Conservation (phyloP, 225 moss, liverwort and hornwort species). For the Lunularia cruciata region DNA sequence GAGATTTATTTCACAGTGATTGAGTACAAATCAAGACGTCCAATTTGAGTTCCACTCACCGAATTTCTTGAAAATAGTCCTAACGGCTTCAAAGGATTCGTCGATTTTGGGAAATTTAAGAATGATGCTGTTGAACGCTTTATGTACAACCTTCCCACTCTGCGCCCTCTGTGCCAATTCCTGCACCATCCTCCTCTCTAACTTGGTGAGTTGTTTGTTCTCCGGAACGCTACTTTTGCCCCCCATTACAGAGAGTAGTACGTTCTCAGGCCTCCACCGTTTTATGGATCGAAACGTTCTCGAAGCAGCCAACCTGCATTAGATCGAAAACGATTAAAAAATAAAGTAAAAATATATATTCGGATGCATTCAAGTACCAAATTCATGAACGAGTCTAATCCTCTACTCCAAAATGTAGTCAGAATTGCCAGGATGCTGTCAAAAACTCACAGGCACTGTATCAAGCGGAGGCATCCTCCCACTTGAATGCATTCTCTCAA, state of each 20-base stretch:
- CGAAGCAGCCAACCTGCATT: constrained; percentile 12
- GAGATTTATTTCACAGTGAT: too few relatives aligned
- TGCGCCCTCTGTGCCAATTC: constrained; percentile 60
- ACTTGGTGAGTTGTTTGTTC: constrained; percentile 36
- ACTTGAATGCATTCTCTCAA: too few relatives aligned
- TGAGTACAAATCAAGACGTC: too few relatives aligned
- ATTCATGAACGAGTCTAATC: too few relatives aligned
- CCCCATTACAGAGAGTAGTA: constrained; percentile 31
- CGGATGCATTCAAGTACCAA: too few relatives aligned
- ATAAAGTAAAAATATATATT: too few relatives aligned
- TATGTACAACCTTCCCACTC: constrained; percentile 28
- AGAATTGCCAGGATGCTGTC: too few relatives aligned
- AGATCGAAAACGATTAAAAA: neutral
- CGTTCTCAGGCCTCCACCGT: constrained; percentile 12
- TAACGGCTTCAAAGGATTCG: constrained; percentile 57
- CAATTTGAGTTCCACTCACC: too few relatives aligned
- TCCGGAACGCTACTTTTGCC: constrained; percentile 27
- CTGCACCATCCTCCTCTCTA: constrained; percentile 53
- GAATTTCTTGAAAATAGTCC: constrained; percentile 54
- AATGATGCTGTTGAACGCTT: constrained; percentile 63
- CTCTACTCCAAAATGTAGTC: too few relatives aligned
- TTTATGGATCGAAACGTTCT: neutral
- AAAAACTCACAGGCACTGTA: too few relatives aligned
- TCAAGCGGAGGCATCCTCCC: too few relatives aligned
- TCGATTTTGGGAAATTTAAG: constrained; percentile 77